phyloP scores from a whole-genome alignment of 163 green algal species.

The Coccomyxa subellipsoidea region DNA sequence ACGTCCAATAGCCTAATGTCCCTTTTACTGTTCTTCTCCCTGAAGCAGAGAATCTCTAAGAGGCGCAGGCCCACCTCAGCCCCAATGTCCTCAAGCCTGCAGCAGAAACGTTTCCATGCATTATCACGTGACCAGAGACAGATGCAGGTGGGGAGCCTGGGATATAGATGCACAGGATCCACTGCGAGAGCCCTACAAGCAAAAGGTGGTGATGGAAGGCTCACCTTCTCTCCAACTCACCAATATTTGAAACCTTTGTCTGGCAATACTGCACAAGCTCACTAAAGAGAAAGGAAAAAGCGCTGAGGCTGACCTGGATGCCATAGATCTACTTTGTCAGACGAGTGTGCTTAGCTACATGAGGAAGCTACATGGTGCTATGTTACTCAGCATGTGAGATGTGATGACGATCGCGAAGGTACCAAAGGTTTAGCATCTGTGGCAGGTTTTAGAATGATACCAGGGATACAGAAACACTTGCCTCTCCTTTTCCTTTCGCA shows the following conservation, averaged over 20 bases:
- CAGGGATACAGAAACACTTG: not conserved
- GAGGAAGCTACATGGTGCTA: not conserved
- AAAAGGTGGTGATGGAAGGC: too few species aligned
- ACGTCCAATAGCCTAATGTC: slow-evolving; percentile 71
- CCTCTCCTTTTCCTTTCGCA: slow-evolving; percentile 19
- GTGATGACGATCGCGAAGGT: too few species aligned
- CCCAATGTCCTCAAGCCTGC: slow-evolving; percentile 81
- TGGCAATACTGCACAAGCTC: slow-evolving; percentile 94
- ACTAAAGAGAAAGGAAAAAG: slow-evolving; percentile 92
- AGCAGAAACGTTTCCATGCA: not conserved
- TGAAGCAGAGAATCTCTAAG: slow-evolving; percentile 80
- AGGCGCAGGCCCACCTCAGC: slow-evolving; percentile 79
- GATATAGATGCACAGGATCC: too few species aligned
- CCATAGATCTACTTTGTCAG: not conserved
- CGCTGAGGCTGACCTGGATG: slow-evolving; percentile 79
- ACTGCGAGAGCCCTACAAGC: too few species aligned
- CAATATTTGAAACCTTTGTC: slow-evolving; percentile 79
- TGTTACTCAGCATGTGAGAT: too few species aligned
- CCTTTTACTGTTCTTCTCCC: slow-evolving; percentile 57
- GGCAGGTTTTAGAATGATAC: too few species aligned
- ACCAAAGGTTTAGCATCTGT: too few species aligned
- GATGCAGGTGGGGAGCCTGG: too few species aligned
- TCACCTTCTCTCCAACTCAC: slow-evolving; percentile 87
- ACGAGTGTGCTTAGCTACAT: not conserved
- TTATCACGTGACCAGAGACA: too few species aligned